Base-by-base conservation (phyloP, 129 eudicot genomes). In the Flaveria brownii region DNA sequence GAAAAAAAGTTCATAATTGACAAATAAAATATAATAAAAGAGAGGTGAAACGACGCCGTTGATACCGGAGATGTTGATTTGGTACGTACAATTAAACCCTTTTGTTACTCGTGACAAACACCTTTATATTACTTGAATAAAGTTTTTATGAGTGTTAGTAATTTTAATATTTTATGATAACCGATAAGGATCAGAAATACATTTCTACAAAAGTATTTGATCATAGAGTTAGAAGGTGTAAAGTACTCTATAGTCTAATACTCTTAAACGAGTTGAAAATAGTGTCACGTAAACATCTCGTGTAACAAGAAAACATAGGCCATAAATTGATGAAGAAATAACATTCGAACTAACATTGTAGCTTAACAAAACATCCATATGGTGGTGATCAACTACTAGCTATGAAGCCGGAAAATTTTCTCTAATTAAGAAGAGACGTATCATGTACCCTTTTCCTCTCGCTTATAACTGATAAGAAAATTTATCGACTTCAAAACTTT, bases 381-480 rank as follows among this genome's bases (percentile, higher is more conserved):
- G 70, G 72, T 63, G 76, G 45, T 71, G 85, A 82, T 75, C 70
- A 87, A 76, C 86, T 61, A 2, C 74, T 33, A 82, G 85, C 70
- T 54, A 86, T 88, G 96, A 92, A 89, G 96, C 88, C 51, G 78
- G 83, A 77, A 92, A 92, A 92, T 92, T 92, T 92, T 75, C 91
- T 87, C 86, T 87, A 46, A 65, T 50, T 30, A 50, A 30, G 55
- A 68, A 78, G 61, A 80, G 80, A 74, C 63, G 55, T 72, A 67
- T 68, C 62, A 57, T 20, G 16, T n/a, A 9, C 18, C 1, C 18
- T 49, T 50, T 70, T 57, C 26, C 73, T 55, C 74, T 60, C 68
- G 68, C 69, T 13, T 46, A 23, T 72, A 54, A 55, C 22, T 20
- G 70, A 62, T 85, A 84, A 84, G 90, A 87, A 92, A 92, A 92